These are phyloP conservation scores for Melampsora americana DNA, from an alignment of 1,284 basidiomycete species.

Conservation along the genomic window DNA sequence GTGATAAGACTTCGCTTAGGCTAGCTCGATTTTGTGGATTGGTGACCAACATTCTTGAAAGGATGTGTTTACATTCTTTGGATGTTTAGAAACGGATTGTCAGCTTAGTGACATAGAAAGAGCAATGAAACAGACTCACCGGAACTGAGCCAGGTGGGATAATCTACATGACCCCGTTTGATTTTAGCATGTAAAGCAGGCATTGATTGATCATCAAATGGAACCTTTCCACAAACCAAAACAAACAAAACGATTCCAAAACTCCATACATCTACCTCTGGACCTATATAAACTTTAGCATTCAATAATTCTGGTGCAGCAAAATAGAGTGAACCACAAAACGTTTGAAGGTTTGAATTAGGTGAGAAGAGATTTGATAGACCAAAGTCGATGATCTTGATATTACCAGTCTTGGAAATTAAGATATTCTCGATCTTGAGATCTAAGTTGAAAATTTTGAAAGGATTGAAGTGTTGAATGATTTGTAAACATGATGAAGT, in stretches of 20 bases:
- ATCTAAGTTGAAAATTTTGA: constrained; percentile 58
- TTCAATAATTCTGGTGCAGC: constrained; percentile 95
- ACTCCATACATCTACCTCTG: constrained; percentile 98
- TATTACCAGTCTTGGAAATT: constrained; percentile 95
- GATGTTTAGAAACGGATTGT: background rate
- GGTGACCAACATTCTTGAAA: constrained; percentile 93
- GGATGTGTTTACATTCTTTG: constrained; percentile 85
- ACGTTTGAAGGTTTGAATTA: constrained; percentile 76
- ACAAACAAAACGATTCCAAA: constrained; percentile 98
- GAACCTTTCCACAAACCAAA: constrained; percentile 95
- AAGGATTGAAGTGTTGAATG: background rate
- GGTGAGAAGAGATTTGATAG: constrained; percentile 96
- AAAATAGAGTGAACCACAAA: constrained; percentile 96
- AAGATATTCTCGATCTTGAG: constrained; percentile 99
- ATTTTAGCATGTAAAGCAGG: constrained; percentile 98
- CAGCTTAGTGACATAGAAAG: constrained; percentile 1
- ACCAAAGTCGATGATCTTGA: constrained; percentile 99
- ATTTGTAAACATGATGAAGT: background rate
- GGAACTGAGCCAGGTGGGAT: constrained; percentile 91
- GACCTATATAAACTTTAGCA: constrained; percentile 92
- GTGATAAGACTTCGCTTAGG: constrained; percentile 78
- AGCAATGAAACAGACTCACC: constrained; percentile 59
- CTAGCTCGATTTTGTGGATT: constrained; percentile 81
- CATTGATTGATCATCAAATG: constrained; percentile 99
- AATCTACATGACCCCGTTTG: constrained; percentile 93